phyloP scores from a whole-genome alignment of 169 alveolate genomes.

The Cryptosporidium ubiquitum region DNA sequence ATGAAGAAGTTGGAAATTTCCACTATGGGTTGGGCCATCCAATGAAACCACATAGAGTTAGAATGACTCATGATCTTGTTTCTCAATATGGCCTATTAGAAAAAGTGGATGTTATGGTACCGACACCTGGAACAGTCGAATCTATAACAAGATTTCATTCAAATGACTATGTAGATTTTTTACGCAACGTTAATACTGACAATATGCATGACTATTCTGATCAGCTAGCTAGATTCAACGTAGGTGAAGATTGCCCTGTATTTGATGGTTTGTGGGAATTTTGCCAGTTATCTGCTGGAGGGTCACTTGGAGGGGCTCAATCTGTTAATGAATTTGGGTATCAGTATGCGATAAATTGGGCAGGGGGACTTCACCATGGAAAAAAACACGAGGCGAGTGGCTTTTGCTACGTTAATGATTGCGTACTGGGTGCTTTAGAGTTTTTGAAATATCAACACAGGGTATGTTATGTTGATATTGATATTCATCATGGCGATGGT shows the following conservation, averaged over 20 bases:
- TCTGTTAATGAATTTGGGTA: conserved; percentile 82
- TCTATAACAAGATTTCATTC: conserved; percentile 83
- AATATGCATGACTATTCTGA: conserved; percentile 85
- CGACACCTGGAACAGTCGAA: conserved; percentile 72
- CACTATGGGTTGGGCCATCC: conserved; percentile 87
- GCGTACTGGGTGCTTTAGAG: conserved; percentile 90
- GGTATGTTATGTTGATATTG: conserved; percentile 91
- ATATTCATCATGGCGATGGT: conserved; percentile 97
- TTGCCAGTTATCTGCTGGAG: conserved; percentile 86
- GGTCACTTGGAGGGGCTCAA: conserved; percentile 87
- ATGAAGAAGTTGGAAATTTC: conserved; percentile 85
- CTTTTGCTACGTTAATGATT: conserved; percentile 91
- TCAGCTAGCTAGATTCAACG: conserved; percentile 85
- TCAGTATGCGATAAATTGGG: conserved; percentile 89
- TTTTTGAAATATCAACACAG: conserved; percentile 86
- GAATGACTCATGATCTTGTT: conserved; percentile 87
- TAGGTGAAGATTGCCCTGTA: conserved; percentile 94
- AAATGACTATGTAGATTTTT: conserved; percentile 88
- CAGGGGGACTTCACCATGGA: conserved; percentile 94
- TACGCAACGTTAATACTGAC: conserved; percentile 86
- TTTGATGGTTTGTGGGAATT: conserved; percentile 91
- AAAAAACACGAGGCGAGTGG: conserved; percentile 91
- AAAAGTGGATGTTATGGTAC: conserved; percentile 67
- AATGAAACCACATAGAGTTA: conserved; percentile 90
- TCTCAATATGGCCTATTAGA: conserved; percentile 82